Percentiles rank a stretch among this genome's conserved stretches.
These are phyloP conservation scores for Gentiana macrophylla DNA, from an alignment of 257 asterid genomes.

Conservation along the genomic window DNA sequence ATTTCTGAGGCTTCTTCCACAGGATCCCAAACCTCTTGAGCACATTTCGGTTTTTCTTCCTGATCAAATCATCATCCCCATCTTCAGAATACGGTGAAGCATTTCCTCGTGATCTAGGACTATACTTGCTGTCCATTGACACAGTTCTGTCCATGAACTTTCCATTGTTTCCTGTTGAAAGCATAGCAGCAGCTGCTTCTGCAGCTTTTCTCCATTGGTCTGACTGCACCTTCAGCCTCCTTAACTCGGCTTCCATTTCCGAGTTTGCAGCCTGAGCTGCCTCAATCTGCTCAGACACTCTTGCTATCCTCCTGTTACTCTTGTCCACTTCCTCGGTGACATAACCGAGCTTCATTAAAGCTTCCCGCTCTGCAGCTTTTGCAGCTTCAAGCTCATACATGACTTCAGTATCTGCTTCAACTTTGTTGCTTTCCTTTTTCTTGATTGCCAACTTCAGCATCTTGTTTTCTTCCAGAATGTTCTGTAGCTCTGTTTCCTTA, in stretches of 20 bases:
- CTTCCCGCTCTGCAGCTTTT: slow-evolving; percentile 52
- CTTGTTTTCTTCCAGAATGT: slow-evolving; percentile 38
- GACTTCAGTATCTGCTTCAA: slow-evolving; percentile 2
- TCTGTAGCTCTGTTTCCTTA: slow-evolving; percentile 41
- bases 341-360: slow-evolving; percentile 39
- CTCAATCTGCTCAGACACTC: slow-evolving; percentile 61
- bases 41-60: slow-evolving; percentile 80
- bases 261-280: slow-evolving; percentile 52
- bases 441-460: slow-evolving; percentile 31
- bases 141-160: slow-evolving; percentile 63
- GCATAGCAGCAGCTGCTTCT: slow-evolving; percentile 85
- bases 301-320: slow-evolving; percentile 35
- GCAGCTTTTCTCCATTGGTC: slow-evolving; percentile 99
- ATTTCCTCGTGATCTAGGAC: slow-evolving; percentile 37
- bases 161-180: slow-evolving; percentile 63
- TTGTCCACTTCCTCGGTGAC: slow-evolving; percentile 57
- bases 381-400: slow-evolving; percentile 30
- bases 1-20: slow-evolving; percentile 88
- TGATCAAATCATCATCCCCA: slow-evolving; percentile 51
- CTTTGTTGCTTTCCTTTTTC: slow-evolving; percentile 18
- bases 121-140: slow-evolving; percentile 63
- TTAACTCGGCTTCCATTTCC: slow-evolving; percentile 71
- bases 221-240: slow-evolving; percentile 76
- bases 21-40: slow-evolving; percentile 60
- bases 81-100: slow-evolving; percentile 59